Conservation (phyloP, 768 basidiomycete species). For the Calocera viscosa region DNA sequence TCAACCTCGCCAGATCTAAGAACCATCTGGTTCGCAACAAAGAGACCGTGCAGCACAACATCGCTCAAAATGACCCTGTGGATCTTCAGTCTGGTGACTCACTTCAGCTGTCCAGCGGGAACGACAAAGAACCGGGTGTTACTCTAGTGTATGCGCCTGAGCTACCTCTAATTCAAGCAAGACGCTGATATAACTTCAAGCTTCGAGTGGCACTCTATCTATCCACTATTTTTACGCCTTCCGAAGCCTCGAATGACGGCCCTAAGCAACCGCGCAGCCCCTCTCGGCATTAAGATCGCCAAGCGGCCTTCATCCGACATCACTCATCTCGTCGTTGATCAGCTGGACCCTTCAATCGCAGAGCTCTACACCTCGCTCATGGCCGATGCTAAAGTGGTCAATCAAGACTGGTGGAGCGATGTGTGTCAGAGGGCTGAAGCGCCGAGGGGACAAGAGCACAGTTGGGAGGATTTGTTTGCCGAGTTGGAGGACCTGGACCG, state of each 20-base stretch:
- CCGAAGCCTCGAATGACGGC: neutral
- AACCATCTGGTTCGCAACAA: neutral
- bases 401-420: neutral
- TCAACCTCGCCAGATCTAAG: neutral
- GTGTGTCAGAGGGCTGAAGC: neutral
- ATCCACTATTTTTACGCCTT: neutral
- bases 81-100: neutral
- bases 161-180: neutral
- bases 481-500: neutral
- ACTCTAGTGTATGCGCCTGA: neutral
- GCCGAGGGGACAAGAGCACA: neutral
- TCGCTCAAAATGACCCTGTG: neutral
- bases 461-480: neutral
- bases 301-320: constrained; percentile 34
- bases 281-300: constrained; percentile 45
- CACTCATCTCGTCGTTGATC: constrained; percentile 53
- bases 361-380: neutral
- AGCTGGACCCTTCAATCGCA: constrained; percentile 23
- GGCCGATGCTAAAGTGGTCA: neutral
- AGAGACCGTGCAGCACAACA: neutral
- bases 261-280: neutral
- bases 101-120: neutral
- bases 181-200: neutral
- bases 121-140: neutral
- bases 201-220: neutral